Percentiles rank a stretch among this genome's conserved stretches.
phyloP scores from a whole-genome alignment of 768 basidiomycete species.

The Suillus bovinus region DNA sequence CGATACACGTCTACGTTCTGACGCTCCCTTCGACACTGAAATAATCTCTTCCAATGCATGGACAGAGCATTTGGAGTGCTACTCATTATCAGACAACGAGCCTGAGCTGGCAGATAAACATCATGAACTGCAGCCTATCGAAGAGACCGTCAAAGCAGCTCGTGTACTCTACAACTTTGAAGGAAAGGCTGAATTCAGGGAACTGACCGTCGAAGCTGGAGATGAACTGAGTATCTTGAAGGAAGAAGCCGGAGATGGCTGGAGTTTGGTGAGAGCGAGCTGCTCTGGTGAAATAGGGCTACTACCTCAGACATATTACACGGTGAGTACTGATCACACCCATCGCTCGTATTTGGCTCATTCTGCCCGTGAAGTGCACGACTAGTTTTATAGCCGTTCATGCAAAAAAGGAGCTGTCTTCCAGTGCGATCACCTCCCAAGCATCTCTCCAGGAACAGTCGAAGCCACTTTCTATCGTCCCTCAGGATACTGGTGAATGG shows the following conservation, averaged over 20 bases:
- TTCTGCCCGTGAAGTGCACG: constrained; percentile 53
- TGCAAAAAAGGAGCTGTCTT: constrained; percentile 36
- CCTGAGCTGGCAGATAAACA: constrained; percentile 34
- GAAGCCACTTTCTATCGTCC: constrained; percentile 46
- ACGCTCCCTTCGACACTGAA: constrained; percentile 66
- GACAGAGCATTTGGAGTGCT: constrained; percentile 59
- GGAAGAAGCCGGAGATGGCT: constrained; percentile 74
- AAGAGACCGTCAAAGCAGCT: constrained; percentile 38
- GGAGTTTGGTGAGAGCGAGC: constrained; percentile 68
- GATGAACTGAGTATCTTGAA: constrained; percentile 71
- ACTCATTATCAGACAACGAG: constrained; percentile 54
- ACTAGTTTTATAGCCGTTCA: constrained; percentile 50
- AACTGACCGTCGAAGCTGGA: constrained; percentile 67
- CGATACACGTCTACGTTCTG: constrained; percentile 30
- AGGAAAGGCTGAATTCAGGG: constrained; percentile 74
- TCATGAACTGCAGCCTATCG: constrained; percentile 21
- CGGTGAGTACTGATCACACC: constrained; percentile 44
- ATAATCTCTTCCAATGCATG: constrained; percentile 78
- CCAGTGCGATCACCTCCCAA: constrained; percentile 51
- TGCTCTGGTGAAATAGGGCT: constrained; percentile 63
- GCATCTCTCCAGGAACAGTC: constrained; percentile 30
- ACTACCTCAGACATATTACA: constrained; percentile 71
- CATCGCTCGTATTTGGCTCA: constrained; percentile 1
- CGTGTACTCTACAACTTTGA: constrained; percentile 74
- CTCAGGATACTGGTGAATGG: constrained; percentile 75